phyloP scores from a whole-genome alignment of 2,329 filamentous ascomycete species.

The Meredithiella fracta region DNA sequence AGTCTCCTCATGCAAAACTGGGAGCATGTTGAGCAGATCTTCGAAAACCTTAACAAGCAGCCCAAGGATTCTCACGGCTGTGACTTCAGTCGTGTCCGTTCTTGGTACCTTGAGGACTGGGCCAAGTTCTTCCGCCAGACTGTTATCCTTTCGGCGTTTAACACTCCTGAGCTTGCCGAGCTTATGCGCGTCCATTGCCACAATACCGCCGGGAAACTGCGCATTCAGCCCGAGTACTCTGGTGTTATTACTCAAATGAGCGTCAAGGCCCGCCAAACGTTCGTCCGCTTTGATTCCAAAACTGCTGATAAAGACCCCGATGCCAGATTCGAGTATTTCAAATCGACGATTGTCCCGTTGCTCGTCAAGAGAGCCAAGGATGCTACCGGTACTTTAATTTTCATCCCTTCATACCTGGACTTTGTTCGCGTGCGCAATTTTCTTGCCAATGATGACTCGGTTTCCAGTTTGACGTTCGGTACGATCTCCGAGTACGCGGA shows the following conservation, averaged over 20 bases:
- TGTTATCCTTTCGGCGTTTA: slow-evolving; percentile 62
- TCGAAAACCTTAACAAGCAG: slow-evolving; percentile 79
- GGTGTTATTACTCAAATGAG: slow-evolving; percentile 60
- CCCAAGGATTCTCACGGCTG: slow-evolving; percentile 81
- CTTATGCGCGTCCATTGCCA: slow-evolving; percentile 60
- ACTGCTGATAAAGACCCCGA: slow-evolving; percentile 54
- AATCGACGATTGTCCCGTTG: slow-evolving; percentile 58
- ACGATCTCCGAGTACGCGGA: slow-evolving; percentile 79
- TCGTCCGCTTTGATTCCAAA: slow-evolving; percentile 63
- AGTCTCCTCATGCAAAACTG: slow-evolving; percentile 95
- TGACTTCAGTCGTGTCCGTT: slow-evolving; percentile 78
- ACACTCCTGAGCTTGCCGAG: slow-evolving; percentile 75
- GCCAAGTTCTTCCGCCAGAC: slow-evolving; percentile 73
- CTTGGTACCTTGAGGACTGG: slow-evolving; percentile 84
- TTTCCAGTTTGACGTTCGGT: slow-evolving; percentile 47
- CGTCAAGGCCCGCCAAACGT: slow-evolving; percentile 66
- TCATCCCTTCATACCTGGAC: slow-evolving; percentile 86
- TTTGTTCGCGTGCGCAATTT: slow-evolving; percentile 88
- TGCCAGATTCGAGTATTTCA: slow-evolving; percentile 81
- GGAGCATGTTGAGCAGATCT: slow-evolving; percentile 87
- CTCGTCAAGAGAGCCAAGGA: slow-evolving; percentile 53
- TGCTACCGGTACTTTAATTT: slow-evolving; percentile 58
- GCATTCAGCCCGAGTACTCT: slow-evolving; percentile 47
- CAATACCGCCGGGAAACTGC: slow-evolving; percentile 67
- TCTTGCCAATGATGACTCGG: slow-evolving; percentile 54